Evolutionary conservation across 345 rosid genomes (phyloP).

Genomic region (Acer campestre): DNA sequence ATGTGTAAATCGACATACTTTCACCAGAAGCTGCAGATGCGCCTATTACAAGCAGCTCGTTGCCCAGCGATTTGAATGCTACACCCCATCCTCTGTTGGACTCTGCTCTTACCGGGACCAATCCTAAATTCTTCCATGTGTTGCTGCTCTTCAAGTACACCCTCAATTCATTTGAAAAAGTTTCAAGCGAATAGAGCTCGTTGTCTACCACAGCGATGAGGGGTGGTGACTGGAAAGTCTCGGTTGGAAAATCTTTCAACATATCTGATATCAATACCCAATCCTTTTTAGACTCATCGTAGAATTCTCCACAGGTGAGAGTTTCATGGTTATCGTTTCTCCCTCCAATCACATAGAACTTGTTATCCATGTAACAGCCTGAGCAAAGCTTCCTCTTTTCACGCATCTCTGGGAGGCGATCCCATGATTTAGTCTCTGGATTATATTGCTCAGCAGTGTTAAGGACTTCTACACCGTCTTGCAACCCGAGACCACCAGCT

Average conservation of each 20-base stretch:
- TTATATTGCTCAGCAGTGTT: slow-evolving; percentile 68
- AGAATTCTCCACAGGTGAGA: slow-evolving; percentile 78
- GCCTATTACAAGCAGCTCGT: slow-evolving; percentile 80
- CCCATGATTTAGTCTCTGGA: slow-evolving; percentile 72
- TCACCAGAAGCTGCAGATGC: slow-evolving; percentile 43
- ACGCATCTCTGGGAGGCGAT: slow-evolving; percentile 55
- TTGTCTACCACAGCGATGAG: slow-evolving; percentile 72
- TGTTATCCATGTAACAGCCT: slow-evolving; percentile 70
- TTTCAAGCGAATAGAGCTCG: slow-evolving; percentile 70
- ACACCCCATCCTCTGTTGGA: slow-evolving; percentile 83
- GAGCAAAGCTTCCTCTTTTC: slow-evolving; percentile 60
- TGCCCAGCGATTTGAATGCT: slow-evolving; percentile 88
- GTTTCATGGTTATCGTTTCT: slow-evolving; percentile 44
- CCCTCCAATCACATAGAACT: slow-evolving; percentile 82
- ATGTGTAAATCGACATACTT: slow-evolving; percentile 73
- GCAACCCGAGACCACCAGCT: slow-evolving; percentile 68
- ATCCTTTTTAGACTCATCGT: slow-evolving; percentile 44
- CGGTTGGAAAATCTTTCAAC: slow-evolving; percentile 50
- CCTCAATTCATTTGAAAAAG: slow-evolving; percentile 65
- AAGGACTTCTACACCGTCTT: slow-evolving; percentile 39
- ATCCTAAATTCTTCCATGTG: slow-evolving; percentile 74
- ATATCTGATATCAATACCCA: slow-evolving; percentile 70
- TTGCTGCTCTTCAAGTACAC: slow-evolving; percentile 60
- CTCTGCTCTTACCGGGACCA: slow-evolving; percentile 77
- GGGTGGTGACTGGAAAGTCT: slow-evolving; percentile 71